Evolutionary conservation across 1,139 yeast genomes (phyloP).

Genomic region (Diutina ranongensis): DNA sequence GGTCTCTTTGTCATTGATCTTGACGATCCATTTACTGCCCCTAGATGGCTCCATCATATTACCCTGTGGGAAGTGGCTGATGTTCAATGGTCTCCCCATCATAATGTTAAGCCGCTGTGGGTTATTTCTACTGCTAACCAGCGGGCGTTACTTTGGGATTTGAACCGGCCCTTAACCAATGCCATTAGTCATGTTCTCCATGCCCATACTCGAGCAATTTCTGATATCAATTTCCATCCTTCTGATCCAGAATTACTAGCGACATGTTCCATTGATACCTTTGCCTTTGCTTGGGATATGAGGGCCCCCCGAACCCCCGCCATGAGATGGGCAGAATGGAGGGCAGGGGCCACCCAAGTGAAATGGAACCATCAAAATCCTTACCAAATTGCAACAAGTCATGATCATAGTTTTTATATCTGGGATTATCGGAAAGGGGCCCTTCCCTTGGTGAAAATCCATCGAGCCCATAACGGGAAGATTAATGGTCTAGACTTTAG

Average conservation of each 20-base stretch:
- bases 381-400: slow-evolving; percentile 72
- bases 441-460: slow-evolving; percentile 52
- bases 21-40: slow-evolving; percentile 92
- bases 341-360: slow-evolving; percentile 90
- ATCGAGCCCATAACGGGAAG: slow-evolving; percentile 64
- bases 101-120: slow-evolving; percentile 74
- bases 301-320: slow-evolving; percentile 65
- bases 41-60: slow-evolving; percentile 82
- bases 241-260: slow-evolving; percentile 81
- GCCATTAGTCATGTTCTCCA: slow-evolving; percentile 85
- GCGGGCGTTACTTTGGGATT: slow-evolving; percentile 89
- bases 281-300: slow-evolving; percentile 84
- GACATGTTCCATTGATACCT: slow-evolving; percentile 87
- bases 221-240: slow-evolving; percentile 91
- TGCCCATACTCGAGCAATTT: slow-evolving; percentile 84
- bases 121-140: slow-evolving; percentile 91
- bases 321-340: slow-evolving; percentile 80
- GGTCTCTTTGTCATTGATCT: slow-evolving; percentile 86
- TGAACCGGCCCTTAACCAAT: slow-evolving; percentile 59
- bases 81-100: slow-evolving; percentile 94
- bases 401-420: slow-evolving; percentile 64
- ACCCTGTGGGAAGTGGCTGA: slow-evolving; percentile 99
- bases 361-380: slow-evolving; percentile 82
- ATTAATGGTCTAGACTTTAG: slow-evolving; percentile 85
- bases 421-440: slow-evolving; percentile 90